These are phyloP conservation scores for Flaveria trinervia DNA, from an alignment of 129 eudicot genomes.

Conservation along the genomic window DNA sequence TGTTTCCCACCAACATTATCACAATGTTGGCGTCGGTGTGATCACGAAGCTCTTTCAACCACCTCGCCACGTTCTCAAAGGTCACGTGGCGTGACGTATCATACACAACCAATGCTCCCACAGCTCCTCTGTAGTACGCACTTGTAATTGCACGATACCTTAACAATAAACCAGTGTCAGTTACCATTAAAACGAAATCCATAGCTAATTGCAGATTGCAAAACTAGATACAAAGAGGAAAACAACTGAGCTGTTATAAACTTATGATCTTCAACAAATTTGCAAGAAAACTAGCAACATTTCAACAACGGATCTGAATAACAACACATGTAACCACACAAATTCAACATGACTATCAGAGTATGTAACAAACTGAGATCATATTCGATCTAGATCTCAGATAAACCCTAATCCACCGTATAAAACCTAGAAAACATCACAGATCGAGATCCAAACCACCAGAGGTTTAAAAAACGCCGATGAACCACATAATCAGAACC, in stretches of 20 bases:
- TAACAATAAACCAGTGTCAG: not conserved
- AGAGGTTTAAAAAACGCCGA: not conserved
- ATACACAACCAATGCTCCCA: slow-evolving; percentile 1
- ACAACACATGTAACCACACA: not conserved
- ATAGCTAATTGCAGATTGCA: not conserved
- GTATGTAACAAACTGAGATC: too few relatives aligned
- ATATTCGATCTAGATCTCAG: not conserved
- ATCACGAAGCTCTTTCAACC: slow-evolving; percentile 22
- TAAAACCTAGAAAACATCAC: slow-evolving; percentile 12
- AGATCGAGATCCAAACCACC: slow-evolving; percentile 15
- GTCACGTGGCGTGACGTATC: slow-evolving; percentile 20
- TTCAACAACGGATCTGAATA: not conserved
- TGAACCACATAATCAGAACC: not conserved
- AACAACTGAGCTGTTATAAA: too few relatives aligned
- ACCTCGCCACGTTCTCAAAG: slow-evolving; percentile 13
- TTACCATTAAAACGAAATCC: not conserved
- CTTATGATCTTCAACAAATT: too few relatives aligned
- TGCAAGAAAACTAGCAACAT: too few relatives aligned
- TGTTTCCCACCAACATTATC: slow-evolving; percentile 15
- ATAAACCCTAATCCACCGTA: too few relatives aligned
- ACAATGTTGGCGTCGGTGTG: slow-evolving; percentile 15
- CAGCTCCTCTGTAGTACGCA: slow-evolving; percentile 18
- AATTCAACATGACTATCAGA: not conserved
- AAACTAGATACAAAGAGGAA: not conserved
- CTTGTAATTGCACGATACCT: slow-evolving; percentile 21